Conservation (phyloP, 2,329 filamentous ascomycete species). For the Talaromyces funiculosus region DNA sequence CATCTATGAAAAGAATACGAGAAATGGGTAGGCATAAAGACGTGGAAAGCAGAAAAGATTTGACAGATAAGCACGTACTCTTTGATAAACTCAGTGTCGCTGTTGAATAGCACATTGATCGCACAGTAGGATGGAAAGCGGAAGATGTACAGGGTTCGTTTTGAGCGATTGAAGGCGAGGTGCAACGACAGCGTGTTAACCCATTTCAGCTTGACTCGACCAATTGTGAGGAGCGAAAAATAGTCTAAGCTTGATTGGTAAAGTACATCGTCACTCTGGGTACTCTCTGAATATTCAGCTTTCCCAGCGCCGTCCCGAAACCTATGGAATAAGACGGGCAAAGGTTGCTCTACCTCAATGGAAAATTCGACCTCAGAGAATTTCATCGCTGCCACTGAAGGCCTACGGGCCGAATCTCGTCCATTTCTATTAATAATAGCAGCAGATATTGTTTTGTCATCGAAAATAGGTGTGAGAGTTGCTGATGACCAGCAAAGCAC, state of each 20-base stretch:
- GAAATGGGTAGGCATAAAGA: not conserved
- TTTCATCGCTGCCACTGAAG: not conserved
- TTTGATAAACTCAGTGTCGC: not conserved
- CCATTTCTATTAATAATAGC: not conserved
- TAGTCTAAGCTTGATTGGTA: conserved; percentile 10
- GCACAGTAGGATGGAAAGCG: conserved; percentile 9
- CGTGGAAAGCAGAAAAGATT: no score
- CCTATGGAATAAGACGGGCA: not conserved
- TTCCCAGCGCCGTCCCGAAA: not conserved
- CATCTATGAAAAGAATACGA: not conserved
- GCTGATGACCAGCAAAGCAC: not conserved
- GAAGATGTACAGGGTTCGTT: conserved; percentile 6
- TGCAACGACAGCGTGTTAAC: conserved; percentile 12
- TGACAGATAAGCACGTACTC: not conserved
- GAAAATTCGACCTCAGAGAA: not conserved
- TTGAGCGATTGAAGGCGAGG: conserved; percentile 9
- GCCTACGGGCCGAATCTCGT: not conserved
- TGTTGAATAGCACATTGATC: not conserved
- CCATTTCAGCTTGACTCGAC: conserved; percentile 9
- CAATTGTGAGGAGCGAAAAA: conserved; percentile 10
- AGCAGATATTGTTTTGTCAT: not conserved
- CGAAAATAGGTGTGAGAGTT: not conserved
- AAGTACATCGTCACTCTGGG: not conserved
- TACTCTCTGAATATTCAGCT: not conserved
- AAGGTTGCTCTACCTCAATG: not conserved